These are phyloP conservation scores for Kandelia obovata DNA, from an alignment of 345 rosid genomes.

Conservation along the genomic window DNA sequence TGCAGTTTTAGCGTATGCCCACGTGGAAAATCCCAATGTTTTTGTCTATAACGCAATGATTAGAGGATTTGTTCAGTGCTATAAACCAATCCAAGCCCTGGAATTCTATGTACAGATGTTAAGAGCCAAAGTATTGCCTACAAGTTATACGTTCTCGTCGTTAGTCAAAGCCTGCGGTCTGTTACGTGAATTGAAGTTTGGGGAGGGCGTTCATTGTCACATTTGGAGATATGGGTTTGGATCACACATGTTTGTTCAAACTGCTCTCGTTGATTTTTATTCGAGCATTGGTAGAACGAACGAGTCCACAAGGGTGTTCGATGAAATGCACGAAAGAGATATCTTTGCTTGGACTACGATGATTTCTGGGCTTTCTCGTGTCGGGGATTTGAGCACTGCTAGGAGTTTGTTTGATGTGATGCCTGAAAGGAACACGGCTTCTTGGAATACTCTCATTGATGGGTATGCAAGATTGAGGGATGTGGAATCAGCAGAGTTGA, in stretches of 20 bases:
- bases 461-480: slow-evolving; percentile 53
- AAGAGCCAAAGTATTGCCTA: slow-evolving; percentile 47
- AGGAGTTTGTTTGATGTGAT: slow-evolving; percentile 47
- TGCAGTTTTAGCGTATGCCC: slow-evolving; percentile 44
- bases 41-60: slow-evolving; percentile 71
- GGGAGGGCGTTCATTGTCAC: slow-evolving; percentile 55
- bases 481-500: slow-evolving; percentile 44
- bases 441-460: slow-evolving; percentile 75
- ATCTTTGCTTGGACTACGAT: slow-evolving; percentile 52
- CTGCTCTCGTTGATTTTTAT: slow-evolving; percentile 61
- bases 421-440: slow-evolving; percentile 49
- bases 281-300: slow-evolving; percentile 31
- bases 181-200: slow-evolving; percentile 30
- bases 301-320: slow-evolving; percentile 58
- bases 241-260: slow-evolving; percentile 60
- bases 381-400: slow-evolving; percentile 45
- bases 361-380: slow-evolving; percentile 39
- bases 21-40: slow-evolving; percentile 50
- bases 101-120: slow-evolving; percentile 40
- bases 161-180: slow-evolving; percentile 54
- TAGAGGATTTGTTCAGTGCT: slow-evolving; percentile 40
- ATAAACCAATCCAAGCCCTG: slow-evolving; percentile 42
- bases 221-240: slow-evolving; percentile 57
- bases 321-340: slow-evolving; percentile 72
- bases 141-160: slow-evolving; percentile 65